Base-by-base conservation (phyloP, 2,329 filamentous ascomycete genomes). In the Phoma sp. region DNA sequence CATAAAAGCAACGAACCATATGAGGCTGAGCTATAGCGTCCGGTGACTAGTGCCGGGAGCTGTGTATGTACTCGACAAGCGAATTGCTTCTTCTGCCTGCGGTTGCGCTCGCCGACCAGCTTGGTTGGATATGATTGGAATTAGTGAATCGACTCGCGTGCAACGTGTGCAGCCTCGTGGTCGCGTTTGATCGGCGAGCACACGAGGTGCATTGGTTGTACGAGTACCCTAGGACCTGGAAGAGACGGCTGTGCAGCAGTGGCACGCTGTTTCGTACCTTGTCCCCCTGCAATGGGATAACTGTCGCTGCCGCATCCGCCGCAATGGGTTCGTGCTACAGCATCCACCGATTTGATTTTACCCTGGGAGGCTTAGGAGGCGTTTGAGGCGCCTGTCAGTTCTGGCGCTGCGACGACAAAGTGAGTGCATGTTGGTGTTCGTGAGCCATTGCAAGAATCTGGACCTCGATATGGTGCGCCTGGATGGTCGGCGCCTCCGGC, bases 161-260 rank as follows among this genome's bases (percentile, higher is more conserved):
- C 52, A 41, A 55, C 41, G 37, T 51, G 53, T 58, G 59, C 55
- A 62, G 59, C 59, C 54, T 60, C 57, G 47, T 52, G 47, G 51
- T 50, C 30, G 49, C 37, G 57, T 52, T 42, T 60, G 62, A 66
- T 67, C 65, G 66, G 57, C 66, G 62, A 67, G 30, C 40, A 58
- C 38, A 50, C 59, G 30, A 56, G 47, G 56, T 62, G 58, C 55
- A 59, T 39, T 39, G 42, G 52, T 37, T 36, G 42, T 25, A 55
- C 53, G 22, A 39, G 51, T 50, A 48, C 60, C 54, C 46, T 41
- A 9, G 13, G 33, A 49, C 55, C 55, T 55, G 52, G 59, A 59
- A 42, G 43, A 49, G 50, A 55, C 42, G 33, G 38, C 36, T 35
- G 43, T 57, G 60, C 55, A 65, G 52, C 41, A 52, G 40, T 41